Percentiles rank a stretch among this genome's conserved stretches.
Conservation (phyloP, 2,329 filamentous ascomycete species). For the Dendryphion nanum region DNA sequence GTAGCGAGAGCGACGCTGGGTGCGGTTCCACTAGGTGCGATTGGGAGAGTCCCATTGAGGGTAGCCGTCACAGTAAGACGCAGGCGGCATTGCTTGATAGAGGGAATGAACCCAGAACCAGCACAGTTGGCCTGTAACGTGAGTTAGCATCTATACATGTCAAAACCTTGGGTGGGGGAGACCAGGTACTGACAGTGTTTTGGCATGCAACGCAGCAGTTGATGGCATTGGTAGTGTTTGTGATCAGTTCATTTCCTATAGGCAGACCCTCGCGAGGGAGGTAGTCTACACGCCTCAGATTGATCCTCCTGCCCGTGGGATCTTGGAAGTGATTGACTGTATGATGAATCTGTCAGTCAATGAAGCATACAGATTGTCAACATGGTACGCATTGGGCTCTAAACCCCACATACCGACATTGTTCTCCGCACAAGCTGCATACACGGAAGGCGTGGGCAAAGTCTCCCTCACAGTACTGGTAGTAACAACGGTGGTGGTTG, state of each 20-base stretch:
- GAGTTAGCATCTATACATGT: constrained; percentile 1
- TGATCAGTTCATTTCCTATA: constrained; percentile 17
- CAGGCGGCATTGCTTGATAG: constrained; percentile 18
- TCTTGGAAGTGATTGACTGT: constrained; percentile 19
- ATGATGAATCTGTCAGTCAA: not conserved
- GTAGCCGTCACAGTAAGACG: constrained; percentile 13
- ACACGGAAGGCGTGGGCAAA: constrained; percentile 14
- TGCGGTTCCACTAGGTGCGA: not conserved
- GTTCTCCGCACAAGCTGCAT: constrained; percentile 20
- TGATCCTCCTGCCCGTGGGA: constrained; percentile 10
- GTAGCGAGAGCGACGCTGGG: not conserved
- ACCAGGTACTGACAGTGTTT: constrained; percentile 13
- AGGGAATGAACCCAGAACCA: constrained; percentile 22
- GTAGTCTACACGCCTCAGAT: constrained; percentile 24
- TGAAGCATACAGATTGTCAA: not conserved
- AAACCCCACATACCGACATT: constrained; percentile 23
- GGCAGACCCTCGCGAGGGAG: constrained; percentile 17
- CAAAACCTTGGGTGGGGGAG: not conserved
- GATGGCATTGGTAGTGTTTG: constrained; percentile 9
- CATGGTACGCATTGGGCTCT: not conserved
- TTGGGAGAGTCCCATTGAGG: constrained; percentile 1
- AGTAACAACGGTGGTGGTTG: constrained; percentile 14
- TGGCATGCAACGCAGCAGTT: constrained; percentile 29
- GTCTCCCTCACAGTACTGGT: constrained; percentile 15
- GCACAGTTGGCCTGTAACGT: constrained; percentile 18